Evolutionary conservation across 805 yeast species (phyloP), one percentile per base, ranked within the genome.

Genomic region (Saturnispora besseyi): DNA sequence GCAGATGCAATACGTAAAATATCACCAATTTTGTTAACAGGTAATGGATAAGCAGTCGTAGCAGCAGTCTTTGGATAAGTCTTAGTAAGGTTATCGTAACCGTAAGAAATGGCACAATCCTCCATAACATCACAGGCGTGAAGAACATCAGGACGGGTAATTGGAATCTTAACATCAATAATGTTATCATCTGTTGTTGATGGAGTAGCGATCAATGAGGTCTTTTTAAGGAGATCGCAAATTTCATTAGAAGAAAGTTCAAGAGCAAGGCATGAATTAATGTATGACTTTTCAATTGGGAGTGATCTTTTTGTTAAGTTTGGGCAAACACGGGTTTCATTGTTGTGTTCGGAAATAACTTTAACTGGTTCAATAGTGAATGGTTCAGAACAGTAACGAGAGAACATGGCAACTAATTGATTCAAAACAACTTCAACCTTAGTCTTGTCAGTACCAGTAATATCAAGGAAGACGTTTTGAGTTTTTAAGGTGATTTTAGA

Each of bases 111-210:
- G 44, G 96, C 99, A 45, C 91, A 96, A 68, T 93, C 99, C 70
- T 93, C 99, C 95, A 93, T 87, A 57, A 93, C 83, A 70, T 93
- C 99, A 76, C 98, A 91, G 66, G 88, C 95, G 69, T 93, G 99
- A 62, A 93, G 75, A 54, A 93, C 78, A 69, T 93, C 99, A 10
- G 98, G 82, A 74, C 99, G 85, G 36, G 99, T 93, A 61, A 87
- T 83, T 55, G 99, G 99, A 52, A 93, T 79, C 36, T 69, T 64
- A 50, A 89, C 90, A 47, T 80, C 79, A 46, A 87, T 63, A 37
- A 78, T 63, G 55, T 80, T 73, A 7, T 69, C 59, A 56, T 78
- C 74, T 1, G 64, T 58, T 3, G 67, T 54, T 4, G 82, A 71
- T 31, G 80, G 78, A 18, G 65, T 62, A 24, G 95, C 93, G 49